Base-by-base conservation (phyloP, 768 basidiomycete genomes). In the Kondoa subrosea region DNA sequence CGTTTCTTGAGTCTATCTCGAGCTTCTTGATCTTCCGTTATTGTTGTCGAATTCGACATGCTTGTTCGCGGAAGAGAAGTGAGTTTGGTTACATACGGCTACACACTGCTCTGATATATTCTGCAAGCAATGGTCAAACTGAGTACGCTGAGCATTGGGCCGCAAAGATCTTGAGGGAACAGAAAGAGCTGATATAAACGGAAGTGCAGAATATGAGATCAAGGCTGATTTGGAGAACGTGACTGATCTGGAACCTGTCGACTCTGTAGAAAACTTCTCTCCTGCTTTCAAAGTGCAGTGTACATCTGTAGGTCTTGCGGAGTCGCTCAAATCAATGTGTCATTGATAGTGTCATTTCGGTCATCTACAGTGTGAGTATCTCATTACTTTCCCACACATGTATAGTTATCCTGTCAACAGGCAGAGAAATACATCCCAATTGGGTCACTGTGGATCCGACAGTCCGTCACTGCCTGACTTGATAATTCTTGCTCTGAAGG, bases 191-290 rank as follows among this genome's bases (percentile, higher is more conserved):
- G n/a, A n/a, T n/a, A 50, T 50, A 21, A 50, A 50, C 40, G 40
- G 21, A 50, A n/a, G n/a, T n/a, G 40, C 40, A 50, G 40, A 50
- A 21, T 50, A 50, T 21, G 40, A 50, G 21, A 50, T 50, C 40
- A 50, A 63, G 61, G 61, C 61, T 3, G 61, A 63, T 8, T 32
- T 63, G 61, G 61, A 63, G 29, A 63, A 63, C 61, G 16, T 63
- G n/a, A 63, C 61, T 32, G 61, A 63, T n/a, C 34, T 63, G 16
- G 61, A 63, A 32, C 61, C 61, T 63, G 29, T 21, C 14, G 61
- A 63, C 12, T 3, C 15, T 27, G 8, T 32, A 16, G 30, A 27
- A 27, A 8, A 3, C 27, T 63, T 63, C n/a, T 27, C 33, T 21
- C 61, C 61, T 27, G 14, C 29, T 3, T 63, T 63, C 8, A 27